Evolutionary conservation across 164 flowering plant genomes (phyloP), one percentile per base, ranked within the genome.

Genomic region (Piper longum): DNA sequence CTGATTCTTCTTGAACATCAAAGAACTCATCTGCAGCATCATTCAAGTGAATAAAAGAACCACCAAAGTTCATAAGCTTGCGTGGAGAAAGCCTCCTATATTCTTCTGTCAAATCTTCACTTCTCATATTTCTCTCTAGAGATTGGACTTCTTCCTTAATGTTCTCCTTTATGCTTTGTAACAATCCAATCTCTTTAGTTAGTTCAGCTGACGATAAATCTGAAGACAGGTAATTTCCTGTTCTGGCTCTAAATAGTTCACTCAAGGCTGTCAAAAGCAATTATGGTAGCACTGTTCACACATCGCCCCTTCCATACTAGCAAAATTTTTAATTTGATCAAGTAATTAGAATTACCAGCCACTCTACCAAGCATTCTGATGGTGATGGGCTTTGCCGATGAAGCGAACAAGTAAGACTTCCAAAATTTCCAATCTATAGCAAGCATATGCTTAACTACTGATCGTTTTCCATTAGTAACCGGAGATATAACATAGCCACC

Each of bases 401-500:
- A 72, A 43, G 81, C 73, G 9, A 75, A 71, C 42, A 83, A 45
- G 70, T 84, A 87, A 44, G 82, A 73, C 70, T 79, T 89, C 98
- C 95, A 92, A 69, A 68, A 78, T 65, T 76, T 90, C 98, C 98
- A 93, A 63, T 93, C 97, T 57, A 90, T 76, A 16, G 97, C 85
- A 70, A 89, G 87, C 98, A 93, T 93, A 79, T 93, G 96, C 66
- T 83, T 93, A 8, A 93, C 91, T 59, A 90, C 81, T 17, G 92
- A 86, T 48, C 78, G 77, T 62, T 80, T 85, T 40, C 92, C 95
- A 59, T 83, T 78, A 70, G 80, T 79, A 16, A 79, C 69, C 1
- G 98, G 97, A 69, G 88, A 75, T 64, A 89, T 75, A 19, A 90
- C 90, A 69, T 80, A 93, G 66, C 98, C 98, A 54, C 98, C 98